phyloP scores from a whole-genome alignment of 129 eudicot genomes.

The Kitagawia praeruptora region DNA sequence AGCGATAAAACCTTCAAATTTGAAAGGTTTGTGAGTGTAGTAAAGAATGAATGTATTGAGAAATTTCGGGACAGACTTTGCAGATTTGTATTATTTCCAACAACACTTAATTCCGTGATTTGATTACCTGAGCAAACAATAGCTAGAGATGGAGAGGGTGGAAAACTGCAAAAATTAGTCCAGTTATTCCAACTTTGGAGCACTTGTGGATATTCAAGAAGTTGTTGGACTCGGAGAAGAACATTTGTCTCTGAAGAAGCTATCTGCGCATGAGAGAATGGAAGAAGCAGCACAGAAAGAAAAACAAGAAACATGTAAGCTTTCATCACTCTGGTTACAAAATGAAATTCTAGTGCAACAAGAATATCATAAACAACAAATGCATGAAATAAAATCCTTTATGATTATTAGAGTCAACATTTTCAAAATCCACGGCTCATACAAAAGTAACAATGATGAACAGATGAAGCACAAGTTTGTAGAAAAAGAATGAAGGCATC shows the following conservation, averaged over 20 bases:
- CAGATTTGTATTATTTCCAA: slow-evolving; percentile 48
- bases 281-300: slow-evolving; percentile 16
- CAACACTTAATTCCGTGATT: slow-evolving; percentile 59
- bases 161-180: slow-evolving; percentile 75
- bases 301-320: slow-evolving; percentile 21
- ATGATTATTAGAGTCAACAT: neutral
- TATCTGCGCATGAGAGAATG: slow-evolving; percentile 42
- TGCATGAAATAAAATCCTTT: neutral
- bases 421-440: slow-evolving; percentile 5
- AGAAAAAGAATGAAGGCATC: neutral
- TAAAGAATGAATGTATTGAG: slow-evolving; percentile 70
- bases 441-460: neutral
- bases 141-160: slow-evolving; percentile 39
- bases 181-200: slow-evolving; percentile 69
- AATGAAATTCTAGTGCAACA: neutral
- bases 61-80: slow-evolving; percentile 40
- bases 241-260: slow-evolving; percentile 48
- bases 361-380: neutral
- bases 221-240: slow-evolving; percentile 54
- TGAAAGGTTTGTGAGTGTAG: slow-evolving; percentile 61
- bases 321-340: slow-evolving; percentile 8
- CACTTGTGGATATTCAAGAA: slow-evolving; percentile 66
- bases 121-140: slow-evolving; percentile 61
- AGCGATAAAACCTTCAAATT: slow-evolving; percentile 52
- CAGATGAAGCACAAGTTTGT: slow-evolving; percentile 2